These are phyloP conservation scores for Stephanodiscus minutulus DNA, from an alignment of 108 stramenopile species.

Conservation along the genomic window DNA sequence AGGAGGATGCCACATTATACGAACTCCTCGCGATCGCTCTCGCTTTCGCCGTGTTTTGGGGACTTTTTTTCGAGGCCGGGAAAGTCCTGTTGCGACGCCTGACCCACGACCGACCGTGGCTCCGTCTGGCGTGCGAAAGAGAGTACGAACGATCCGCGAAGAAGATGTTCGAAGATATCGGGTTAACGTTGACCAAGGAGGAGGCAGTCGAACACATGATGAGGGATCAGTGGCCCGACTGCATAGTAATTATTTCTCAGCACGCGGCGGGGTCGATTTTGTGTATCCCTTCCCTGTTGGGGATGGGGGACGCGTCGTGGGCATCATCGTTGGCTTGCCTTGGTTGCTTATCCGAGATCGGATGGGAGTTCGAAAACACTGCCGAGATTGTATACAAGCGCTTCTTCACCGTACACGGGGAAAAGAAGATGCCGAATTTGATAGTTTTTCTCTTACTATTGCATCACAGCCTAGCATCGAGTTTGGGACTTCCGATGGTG, in stretches of 20 bases:
- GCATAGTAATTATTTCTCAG: slow-evolving; percentile 6
- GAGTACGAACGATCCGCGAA: slow-evolving; percentile 7
- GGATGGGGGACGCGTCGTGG: not conserved
- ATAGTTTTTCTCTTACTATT: not conserved
- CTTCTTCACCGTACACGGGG: slow-evolving; percentile 19
- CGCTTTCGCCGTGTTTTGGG: slow-evolving; percentile 5
- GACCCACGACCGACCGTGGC: not conserved
- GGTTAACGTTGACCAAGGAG: not conserved
- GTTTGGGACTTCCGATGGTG: slow-evolving; percentile 19
- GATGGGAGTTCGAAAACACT: slow-evolving; percentile 4
- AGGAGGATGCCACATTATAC: slow-evolving; percentile 1
- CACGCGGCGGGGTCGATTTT: slow-evolving; percentile 30
- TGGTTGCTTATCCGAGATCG: slow-evolving; percentile 2
- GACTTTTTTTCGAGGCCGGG: not conserved
- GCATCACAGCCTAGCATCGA: slow-evolving; percentile 10
- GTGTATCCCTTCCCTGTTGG: slow-evolving; percentile 31
- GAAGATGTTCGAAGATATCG: not conserved
- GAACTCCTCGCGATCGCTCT: slow-evolving; percentile 1
- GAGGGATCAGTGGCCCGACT: not conserved
- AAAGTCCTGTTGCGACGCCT: not conserved
- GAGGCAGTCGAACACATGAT: slow-evolving; percentile 8
- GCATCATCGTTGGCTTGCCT: slow-evolving; percentile 7
- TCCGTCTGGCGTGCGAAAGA: slow-evolving; percentile 4
- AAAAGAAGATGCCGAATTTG: not conserved
- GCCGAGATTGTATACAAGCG: not conserved